Percentiles rank a stretch among this genome's conserved stretches.
Evolutionary conservation across 129 eudicot species (phyloP).

Genomic region (Dittrichia graveolens): DNA sequence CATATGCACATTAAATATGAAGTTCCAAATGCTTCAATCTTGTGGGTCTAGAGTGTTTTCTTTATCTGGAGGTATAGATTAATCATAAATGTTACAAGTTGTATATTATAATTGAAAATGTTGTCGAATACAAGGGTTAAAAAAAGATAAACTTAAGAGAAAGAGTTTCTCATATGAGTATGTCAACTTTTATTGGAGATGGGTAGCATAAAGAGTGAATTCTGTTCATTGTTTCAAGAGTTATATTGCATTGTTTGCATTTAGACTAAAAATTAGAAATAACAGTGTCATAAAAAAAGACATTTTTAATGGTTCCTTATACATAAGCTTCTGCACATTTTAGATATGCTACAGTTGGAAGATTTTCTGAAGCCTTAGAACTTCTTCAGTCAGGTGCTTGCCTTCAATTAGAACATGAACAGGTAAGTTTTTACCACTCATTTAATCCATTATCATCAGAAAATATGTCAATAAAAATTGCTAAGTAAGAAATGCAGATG

Average conservation of each 20-base stretch:
- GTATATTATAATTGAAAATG: too few species aligned
- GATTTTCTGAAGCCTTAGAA: slow-evolving; percentile 73
- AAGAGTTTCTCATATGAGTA: background rate
- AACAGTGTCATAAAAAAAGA: background rate
- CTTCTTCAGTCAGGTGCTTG: slow-evolving; percentile 86
- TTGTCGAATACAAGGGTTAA: background rate
- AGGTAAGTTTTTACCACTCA: slow-evolving; percentile 40
- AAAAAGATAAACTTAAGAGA: background rate
- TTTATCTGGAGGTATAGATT: too few species aligned
- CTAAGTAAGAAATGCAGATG: background rate
- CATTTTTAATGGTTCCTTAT: slow-evolving; percentile 1
- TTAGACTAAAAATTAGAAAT: background rate
- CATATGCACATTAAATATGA: background rate
- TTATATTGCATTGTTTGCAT: background rate
- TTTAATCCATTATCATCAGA: slow-evolving; percentile 14
- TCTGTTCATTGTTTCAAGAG: background rate
- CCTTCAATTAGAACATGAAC: slow-evolving; percentile 69
- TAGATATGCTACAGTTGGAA: slow-evolving; percentile 67
- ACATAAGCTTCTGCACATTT: slow-evolving; percentile 21
- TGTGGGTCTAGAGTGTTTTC: too few species aligned
- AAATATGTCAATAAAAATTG: background rate
- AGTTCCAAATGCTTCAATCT: background rate
- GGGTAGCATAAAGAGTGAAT: background rate
- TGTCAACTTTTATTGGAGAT: background rate
- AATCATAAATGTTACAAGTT: too few species aligned